Percentiles rank a stretch among this genome's conserved stretches.
Conservation (phyloP, 2,329 filamentous ascomycete genomes). For the Mollisia scopiformis region DNA sequence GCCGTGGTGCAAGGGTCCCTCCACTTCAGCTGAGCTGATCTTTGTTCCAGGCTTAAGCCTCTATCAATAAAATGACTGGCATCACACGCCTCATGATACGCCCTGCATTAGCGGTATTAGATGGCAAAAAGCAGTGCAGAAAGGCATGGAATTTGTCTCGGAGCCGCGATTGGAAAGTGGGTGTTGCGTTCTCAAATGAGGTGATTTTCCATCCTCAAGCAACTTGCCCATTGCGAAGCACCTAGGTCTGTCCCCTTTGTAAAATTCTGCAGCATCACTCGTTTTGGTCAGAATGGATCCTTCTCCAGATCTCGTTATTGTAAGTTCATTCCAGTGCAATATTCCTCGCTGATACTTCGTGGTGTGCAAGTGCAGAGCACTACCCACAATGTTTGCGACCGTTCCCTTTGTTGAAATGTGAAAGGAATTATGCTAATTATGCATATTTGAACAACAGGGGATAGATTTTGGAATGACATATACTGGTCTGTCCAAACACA, state of each 20-base stretch:
- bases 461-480: constrained; percentile 39
- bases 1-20: neutral
- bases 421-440: no score
- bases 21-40: neutral
- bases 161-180: neutral
- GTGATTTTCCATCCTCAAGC: neutral
- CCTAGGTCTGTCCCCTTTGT: no score
- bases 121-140: neutral
- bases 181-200: neutral
- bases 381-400: no score
- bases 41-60: neutral
- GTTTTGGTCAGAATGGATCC: neutral
- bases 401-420: no score
- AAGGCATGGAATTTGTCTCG: neutral
- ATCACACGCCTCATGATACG: neutral
- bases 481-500: constrained; percentile 40
- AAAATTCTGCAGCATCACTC: no score
- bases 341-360: neutral
- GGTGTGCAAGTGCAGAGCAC: no score
- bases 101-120: neutral
- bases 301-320: neutral
- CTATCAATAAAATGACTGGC: neutral
- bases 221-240: neutral
- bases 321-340: neutral
- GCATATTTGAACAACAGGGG: no score